phyloP scores from a whole-genome alignment of 352 stramenopile genomes.

The Globisporangium middletonii region DNA sequence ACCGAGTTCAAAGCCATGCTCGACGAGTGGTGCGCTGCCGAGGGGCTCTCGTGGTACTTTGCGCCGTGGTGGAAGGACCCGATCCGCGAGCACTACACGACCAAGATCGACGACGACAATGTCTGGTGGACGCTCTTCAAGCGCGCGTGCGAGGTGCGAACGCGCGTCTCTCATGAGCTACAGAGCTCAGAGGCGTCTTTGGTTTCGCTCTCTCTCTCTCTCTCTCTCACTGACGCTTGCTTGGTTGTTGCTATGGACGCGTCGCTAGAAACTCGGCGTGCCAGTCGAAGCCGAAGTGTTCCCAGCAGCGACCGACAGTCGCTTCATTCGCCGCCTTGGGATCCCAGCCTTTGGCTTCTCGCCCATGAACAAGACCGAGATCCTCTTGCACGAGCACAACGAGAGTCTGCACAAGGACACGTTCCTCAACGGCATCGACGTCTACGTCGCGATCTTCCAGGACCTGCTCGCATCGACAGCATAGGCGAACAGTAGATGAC shows the following conservation, averaged over 20 bases:
- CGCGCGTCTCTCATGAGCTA: not conserved
- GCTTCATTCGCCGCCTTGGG: conserved; percentile 87
- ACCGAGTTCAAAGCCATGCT: conserved; percentile 80
- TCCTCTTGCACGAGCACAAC: conserved; percentile 95
- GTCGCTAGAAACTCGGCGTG: conserved; percentile 34
- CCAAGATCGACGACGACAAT: conserved; percentile 37
- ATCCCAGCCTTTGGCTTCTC: conserved; percentile 91
- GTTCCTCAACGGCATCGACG: conserved; percentile 89
- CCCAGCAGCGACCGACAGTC: conserved; percentile 90
- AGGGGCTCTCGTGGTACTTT: conserved; percentile 74
- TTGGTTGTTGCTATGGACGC: not conserved
- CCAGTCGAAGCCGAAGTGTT: conserved; percentile 86
- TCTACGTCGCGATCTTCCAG: conserved; percentile 56
- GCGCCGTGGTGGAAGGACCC: conserved; percentile 18
- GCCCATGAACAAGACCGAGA: conserved; percentile 91
- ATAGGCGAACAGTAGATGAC: not conserved
- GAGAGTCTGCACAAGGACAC: conserved; percentile 89
- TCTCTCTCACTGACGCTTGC: not conserved
- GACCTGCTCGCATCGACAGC: conserved; percentile 24
- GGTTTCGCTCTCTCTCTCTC: not conserved
- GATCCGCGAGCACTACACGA: conserved; percentile 51
- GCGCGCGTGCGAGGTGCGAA: conserved; percentile 20
- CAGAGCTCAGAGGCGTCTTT: no score
- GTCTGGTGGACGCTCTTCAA: conserved; percentile 41
- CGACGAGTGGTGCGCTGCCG: conserved; percentile 82